These are phyloP conservation scores for Penstemon eatonii DNA, from an alignment of 257 asterid species.

Conservation along the genomic window DNA sequence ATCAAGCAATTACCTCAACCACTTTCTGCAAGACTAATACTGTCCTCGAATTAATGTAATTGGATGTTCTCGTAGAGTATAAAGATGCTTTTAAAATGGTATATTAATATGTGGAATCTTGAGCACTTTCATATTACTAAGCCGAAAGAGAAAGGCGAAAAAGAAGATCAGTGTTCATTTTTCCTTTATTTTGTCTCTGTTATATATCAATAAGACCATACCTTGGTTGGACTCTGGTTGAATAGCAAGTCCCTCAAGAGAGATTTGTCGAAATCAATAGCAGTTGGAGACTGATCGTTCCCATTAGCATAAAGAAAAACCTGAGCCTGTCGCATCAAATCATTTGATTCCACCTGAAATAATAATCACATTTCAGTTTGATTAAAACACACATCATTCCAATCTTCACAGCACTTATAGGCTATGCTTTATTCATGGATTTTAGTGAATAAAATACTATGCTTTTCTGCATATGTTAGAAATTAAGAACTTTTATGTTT, in stretches of 20 bases:
- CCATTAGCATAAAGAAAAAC: constrained; percentile 86
- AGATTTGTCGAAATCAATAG: constrained; percentile 80
- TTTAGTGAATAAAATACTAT: too few species aligned
- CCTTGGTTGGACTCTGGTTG: constrained; percentile 96
- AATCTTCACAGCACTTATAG: not conserved
- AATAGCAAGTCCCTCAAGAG: constrained; percentile 77
- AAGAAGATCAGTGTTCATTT: not conserved
- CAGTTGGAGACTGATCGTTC: constrained; percentile 76
- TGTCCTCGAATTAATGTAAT: not conserved
- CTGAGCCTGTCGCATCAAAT: constrained; percentile 83
- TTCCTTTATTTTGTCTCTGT: not conserved
- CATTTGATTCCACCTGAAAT: constrained; percentile 77
- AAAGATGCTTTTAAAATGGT: not conserved
- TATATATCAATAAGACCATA: constrained; percentile 23
- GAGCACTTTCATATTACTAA: constrained; percentile 3
- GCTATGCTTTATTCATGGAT: too few species aligned
- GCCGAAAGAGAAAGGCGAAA: not conserved
- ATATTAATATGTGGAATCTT: not conserved
- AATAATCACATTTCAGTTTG: constrained; percentile 21
- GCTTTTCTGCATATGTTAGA: too few species aligned
- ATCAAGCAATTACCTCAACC: not conserved
- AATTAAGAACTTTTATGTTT: too few species aligned
- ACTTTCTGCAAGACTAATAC: not conserved
- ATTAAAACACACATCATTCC: constrained; percentile 1
- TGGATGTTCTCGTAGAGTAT: not conserved